Evolutionary conservation across 768 basidiomycete species (phyloP), one percentile per base, ranked within the genome.

Genomic region (Sarcomyxa edulis): DNA sequence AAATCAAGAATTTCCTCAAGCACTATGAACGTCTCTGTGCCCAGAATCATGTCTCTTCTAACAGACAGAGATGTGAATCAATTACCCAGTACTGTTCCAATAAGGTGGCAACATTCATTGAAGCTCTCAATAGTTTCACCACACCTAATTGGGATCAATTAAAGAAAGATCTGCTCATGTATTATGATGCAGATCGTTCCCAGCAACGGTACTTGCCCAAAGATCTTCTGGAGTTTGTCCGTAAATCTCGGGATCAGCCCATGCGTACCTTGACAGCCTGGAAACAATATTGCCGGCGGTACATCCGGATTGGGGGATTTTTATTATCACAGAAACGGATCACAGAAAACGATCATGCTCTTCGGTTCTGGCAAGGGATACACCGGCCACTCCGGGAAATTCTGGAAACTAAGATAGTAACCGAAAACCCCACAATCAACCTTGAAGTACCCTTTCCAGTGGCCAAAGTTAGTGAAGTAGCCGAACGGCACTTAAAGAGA

Each of bases 361-460:
- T 31, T 28, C 43, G 43, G 21, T 39, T 43, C 25, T 48, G 47
- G 45, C 48, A 46, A n/a, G 47, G 45, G 7, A 20, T 36, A 15
- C 5, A 24, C 4, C 23, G 27, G n/a, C 14, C 19, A 6, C n/a
- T 36, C 12, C 16, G 21, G 14, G 27, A 36, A 14, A 25, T 24
- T 15, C n/a, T 36, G 12, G 23, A 36, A 18, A 20, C 15, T 14
- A 36, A 14, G 22, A 20, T 36, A 22, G 14, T 24, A 2, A 19
- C 19, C 19, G 15, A 24, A 19, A 24, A 22, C 19, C 35, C 35
- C n/a, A n/a, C n/a, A 24, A 5, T 36, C 5, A 22, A 21, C 27
- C 12, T n/a, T 6, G 15, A 24, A 24, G 20, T 25, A 23, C 32
- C 32, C 10, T 36, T 23, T 15, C 34, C 35, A 4, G 39, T 43